Percentiles rank a stretch among this genome's conserved stretches.
Conservation (phyloP, 176 grass and related monocot genomes). For the Alopecurus myosuroides region DNA sequence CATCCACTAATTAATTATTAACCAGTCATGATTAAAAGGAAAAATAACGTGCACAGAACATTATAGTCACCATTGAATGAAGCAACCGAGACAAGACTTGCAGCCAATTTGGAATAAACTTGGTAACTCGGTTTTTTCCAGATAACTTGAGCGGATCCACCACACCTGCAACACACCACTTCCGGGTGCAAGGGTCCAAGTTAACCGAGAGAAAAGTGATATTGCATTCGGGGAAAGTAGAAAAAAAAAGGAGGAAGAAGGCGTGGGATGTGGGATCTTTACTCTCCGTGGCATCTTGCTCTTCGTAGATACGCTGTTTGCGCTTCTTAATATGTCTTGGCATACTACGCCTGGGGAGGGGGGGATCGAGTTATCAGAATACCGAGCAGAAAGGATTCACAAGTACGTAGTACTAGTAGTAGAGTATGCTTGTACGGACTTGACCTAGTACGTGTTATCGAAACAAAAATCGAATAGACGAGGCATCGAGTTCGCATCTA, state of each 20-base stretch:
- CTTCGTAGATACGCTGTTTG: background rate
- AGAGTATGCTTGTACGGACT: background rate
- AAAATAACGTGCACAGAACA: background rate
- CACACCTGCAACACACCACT: background rate
- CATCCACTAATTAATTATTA: background rate
- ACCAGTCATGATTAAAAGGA: background rate
- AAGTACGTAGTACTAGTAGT: background rate
- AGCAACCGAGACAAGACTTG: background rate
- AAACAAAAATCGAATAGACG: too few relatives aligned
- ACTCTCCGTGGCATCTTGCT: background rate
- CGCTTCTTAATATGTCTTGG: background rate
- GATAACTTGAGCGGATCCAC: background rate
- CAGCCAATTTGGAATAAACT: background rate
- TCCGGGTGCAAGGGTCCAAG: background rate
- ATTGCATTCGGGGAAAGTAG: background rate
- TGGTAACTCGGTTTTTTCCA: background rate
- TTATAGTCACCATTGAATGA: background rate
- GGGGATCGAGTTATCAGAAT: background rate
- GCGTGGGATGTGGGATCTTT: background rate
- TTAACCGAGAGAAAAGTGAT: background rate
- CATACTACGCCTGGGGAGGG: background rate
- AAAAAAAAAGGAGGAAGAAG: background rate
- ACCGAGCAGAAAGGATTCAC: background rate
- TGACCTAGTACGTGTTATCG: background rate
- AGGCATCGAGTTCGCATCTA: background rate